Evolutionary conservation across 139 green algal genomes (phyloP), one percentile per base, ranked within the genome.

Genomic region (Edaphochlamys debaryana): DNA sequence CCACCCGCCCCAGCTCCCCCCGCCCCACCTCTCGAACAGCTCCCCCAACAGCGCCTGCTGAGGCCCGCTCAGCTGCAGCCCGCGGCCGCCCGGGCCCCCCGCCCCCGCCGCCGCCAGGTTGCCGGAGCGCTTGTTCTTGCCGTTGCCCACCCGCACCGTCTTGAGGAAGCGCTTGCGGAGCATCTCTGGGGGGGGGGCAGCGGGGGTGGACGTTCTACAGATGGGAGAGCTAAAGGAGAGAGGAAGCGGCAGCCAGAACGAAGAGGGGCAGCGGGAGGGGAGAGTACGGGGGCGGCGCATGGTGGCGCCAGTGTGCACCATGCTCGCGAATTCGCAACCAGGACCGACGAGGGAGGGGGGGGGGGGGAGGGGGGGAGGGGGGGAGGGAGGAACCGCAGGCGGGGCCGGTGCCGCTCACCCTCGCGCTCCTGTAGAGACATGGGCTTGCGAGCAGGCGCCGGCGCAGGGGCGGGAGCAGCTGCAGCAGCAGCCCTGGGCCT

Each of bases 1-100:
- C n/a, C n/a, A n/a, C n/a, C n/a, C n/a, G n/a, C n/a, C n/a, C n/a
- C n/a, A n/a, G n/a, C n/a, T n/a, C n/a, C n/a, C n/a, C n/a, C n/a
- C n/a, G n/a, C n/a, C n/a, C n/a, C n/a, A n/a, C n/a, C 45, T 45
- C 74, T 91, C 81, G 58, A 91, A 91, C n/a, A 83, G 30, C 32
- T 20, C 38, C 45, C 72, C 1, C 72, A 86, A 72, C 67, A 75
- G 67, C 13, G 67, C 60, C 22, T 63, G 5, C 32, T 79, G 63
- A 38, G 80, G 56, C 13, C 27, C 19, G 63, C 25, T 70, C 48
- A 89, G 71, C 29, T 68, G 54, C 68, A 78, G 37, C 36, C 74
- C 67, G 32, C 69, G 54, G 32, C 69, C 45, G 34, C 69, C 80
- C 19, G n/a, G 63, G 29, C 64, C 34, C 5, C 32, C 64, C 13